These are phyloP conservation scores for Elsinoe ampelina DNA, from an alignment of 2,329 filamentous ascomycete genomes.

Conservation along the genomic window DNA sequence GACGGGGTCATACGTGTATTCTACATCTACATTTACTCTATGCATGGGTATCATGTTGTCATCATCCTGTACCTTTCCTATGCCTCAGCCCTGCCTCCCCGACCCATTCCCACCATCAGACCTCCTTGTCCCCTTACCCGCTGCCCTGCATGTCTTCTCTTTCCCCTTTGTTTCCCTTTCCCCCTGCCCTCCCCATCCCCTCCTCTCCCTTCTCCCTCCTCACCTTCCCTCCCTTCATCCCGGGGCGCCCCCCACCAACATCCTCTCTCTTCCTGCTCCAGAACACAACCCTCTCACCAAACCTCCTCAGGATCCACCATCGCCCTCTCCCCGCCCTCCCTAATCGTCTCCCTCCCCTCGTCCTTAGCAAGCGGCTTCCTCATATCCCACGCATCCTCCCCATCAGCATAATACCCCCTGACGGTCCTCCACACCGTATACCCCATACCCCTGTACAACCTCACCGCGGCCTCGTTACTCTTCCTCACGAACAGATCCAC, in stretches of 20 bases:
- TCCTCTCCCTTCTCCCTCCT: not conserved
- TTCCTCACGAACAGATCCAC: conserved; percentile 88
- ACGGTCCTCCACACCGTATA: conserved; percentile 87
- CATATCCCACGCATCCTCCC: conserved; percentile 97
- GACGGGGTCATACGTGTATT: not conserved
- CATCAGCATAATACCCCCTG: conserved; percentile 86
- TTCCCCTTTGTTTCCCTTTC: not conserved
- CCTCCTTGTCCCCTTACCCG: not conserved
- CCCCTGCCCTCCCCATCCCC: not conserved
- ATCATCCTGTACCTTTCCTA: not conserved
- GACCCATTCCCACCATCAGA: not conserved
- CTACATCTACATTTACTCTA: not conserved
- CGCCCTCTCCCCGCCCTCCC: conserved; percentile 70
- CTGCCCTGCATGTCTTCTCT: not conserved
- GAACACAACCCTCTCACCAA: conserved; percentile 49
- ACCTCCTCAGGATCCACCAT: conserved; percentile 77
- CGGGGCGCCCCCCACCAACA: too few relatives aligned
- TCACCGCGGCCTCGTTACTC: conserved; percentile 78
- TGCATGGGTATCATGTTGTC: not conserved
- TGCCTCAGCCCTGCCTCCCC: not conserved
- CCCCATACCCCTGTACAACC: conserved; percentile 82
- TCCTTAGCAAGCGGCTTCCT: conserved; percentile 82
- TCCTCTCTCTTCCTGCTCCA: too few relatives aligned
- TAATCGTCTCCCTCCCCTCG: conserved; percentile 62
- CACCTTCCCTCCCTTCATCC: too few relatives aligned